Evolutionary conservation across 129 eudicot species (phyloP).

Genomic region (Lactuca saligna): DNA sequence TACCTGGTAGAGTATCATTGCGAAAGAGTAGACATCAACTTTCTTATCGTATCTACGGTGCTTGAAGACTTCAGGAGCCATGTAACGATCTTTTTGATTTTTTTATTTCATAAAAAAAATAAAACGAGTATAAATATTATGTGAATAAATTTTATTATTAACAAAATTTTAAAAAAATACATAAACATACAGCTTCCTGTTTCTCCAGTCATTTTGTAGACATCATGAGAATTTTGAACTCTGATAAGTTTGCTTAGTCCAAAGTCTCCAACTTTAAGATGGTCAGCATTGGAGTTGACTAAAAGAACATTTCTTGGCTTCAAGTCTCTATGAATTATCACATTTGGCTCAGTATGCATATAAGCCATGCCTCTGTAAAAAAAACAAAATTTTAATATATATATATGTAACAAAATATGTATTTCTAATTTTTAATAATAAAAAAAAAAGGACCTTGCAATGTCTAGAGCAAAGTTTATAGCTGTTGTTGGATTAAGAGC

Average conservation of each 20-base stretch:
- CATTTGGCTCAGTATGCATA: slow-evolving; percentile 97
- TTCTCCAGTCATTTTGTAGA: slow-evolving; percentile 97
- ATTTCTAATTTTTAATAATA: neutral
- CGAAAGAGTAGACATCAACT: slow-evolving; percentile 96
- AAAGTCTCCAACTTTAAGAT: slow-evolving; percentile 96
- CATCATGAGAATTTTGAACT: slow-evolving; percentile 87
- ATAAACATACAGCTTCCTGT: slow-evolving; percentile 91
- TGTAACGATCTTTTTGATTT: slow-evolving; percentile 71
- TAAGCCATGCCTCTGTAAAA: slow-evolving; percentile 90
- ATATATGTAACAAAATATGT: neutral
- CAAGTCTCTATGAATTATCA: slow-evolving; percentile 85
- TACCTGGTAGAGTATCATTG: slow-evolving; percentile 97
- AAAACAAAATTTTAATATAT: neutral
- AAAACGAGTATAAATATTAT: neutral
- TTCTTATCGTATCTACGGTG: slow-evolving; percentile 95
- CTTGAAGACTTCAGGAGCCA: slow-evolving; percentile 99
- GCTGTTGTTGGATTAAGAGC: slow-evolving; percentile 88
- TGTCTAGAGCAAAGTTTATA: slow-evolving; percentile 89
- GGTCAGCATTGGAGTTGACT: slow-evolving; percentile 94
- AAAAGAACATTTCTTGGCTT: slow-evolving; percentile 98
- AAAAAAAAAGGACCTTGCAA: slow-evolving; percentile 64
- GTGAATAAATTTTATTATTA: slow-evolving; percentile 1
- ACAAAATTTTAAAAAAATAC: neutral
- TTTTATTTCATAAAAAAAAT: slow-evolving; percentile 18
- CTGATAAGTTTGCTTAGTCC: slow-evolving; percentile 92